A percentile compares a stretch with the other conserved stretches of the same genome.
Conservation (phyloP, 768 basidiomycete genomes). For the Boletus vermiculosoides region DNA sequence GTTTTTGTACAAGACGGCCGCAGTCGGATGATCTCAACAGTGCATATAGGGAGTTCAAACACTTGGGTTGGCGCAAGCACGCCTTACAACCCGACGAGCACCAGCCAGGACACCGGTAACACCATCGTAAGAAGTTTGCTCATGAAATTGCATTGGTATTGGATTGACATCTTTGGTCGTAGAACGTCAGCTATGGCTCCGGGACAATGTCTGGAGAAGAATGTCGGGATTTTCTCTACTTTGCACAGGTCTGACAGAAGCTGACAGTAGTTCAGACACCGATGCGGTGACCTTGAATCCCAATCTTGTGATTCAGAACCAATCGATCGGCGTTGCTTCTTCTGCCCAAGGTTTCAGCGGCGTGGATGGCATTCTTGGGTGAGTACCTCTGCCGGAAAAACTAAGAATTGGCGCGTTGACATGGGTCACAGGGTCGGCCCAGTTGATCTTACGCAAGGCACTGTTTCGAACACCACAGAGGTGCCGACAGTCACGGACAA, state of each 20-base stretch:
- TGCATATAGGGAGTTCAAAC: slow-evolving; percentile 41
- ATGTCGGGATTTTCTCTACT: slow-evolving; percentile 32
- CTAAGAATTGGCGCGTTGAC: background rate
- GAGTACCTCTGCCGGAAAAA: background rate
- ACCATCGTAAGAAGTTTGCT: slow-evolving; percentile 32
- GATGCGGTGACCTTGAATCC: slow-evolving; percentile 25
- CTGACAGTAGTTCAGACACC: slow-evolving; percentile 34
- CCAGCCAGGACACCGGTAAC: slow-evolving; percentile 42
- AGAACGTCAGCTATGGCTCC: slow-evolving; percentile 56
- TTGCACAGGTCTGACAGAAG: background rate
- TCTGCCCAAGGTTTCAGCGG: slow-evolving; percentile 42
- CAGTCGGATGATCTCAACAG: background rate
- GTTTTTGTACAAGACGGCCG: slow-evolving; percentile 2
- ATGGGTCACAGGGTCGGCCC: slow-evolving; percentile 44
- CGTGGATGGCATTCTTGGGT: slow-evolving; percentile 56
- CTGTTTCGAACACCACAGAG: slow-evolving; percentile 37
- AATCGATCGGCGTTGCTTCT: slow-evolving; percentile 48
- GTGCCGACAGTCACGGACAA: slow-evolving; percentile 62
- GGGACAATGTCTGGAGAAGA: slow-evolving; percentile 54
- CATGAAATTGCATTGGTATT: background rate
- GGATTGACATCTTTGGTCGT: background rate
- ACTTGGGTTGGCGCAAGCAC: slow-evolving; percentile 57
- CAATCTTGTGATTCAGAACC: slow-evolving; percentile 43
- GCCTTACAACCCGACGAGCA: slow-evolving; percentile 44
- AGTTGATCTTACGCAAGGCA: slow-evolving; percentile 45